Conservation (phyloP, 345 rosid genomes). For the Orychophragmus violaceus region DNA sequence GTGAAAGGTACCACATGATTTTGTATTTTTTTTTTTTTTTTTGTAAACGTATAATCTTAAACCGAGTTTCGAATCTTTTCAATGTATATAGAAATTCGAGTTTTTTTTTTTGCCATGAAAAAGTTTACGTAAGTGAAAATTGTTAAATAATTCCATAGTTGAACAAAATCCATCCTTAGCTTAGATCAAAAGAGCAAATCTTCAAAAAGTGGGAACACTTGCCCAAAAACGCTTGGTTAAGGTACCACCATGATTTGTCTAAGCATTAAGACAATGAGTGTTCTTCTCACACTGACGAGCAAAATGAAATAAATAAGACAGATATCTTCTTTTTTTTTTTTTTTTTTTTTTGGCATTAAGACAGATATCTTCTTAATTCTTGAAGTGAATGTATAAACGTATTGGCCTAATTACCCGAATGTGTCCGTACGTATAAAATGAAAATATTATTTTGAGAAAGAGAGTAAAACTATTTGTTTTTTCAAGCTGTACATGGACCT, state of each 20-base stretch:
- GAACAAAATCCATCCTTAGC: no score
- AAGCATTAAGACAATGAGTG: slow-evolving; percentile 10
- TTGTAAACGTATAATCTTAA: no score
- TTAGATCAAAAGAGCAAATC: no score
- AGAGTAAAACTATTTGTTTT: not conserved
- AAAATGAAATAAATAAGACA: not conserved
- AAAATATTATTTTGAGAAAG: not conserved
- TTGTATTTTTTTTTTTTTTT: no score
- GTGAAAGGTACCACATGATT: slow-evolving; percentile 11
- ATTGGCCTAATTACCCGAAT: not conserved
- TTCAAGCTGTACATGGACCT: slow-evolving; percentile 24
- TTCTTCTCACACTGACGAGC: slow-evolving; percentile 15
- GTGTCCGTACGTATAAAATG: not conserved
- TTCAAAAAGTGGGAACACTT: no score
- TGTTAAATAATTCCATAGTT: no score
- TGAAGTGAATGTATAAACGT: not conserved
- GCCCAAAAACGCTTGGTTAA: no score
- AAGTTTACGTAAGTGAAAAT: no score
- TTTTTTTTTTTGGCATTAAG: no score
- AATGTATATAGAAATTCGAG: no score
- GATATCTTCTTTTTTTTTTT: not conserved
- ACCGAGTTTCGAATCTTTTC: no score
- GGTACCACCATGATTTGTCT: slow-evolving; percentile 11
- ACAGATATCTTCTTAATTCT: not conserved
- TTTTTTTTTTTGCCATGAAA: no score